A percentile compares a stretch with the other conserved stretches of the same genome.
phyloP scores from a whole-genome alignment of 306 rosid genomes.

The Aeschynomene evenia region DNA sequence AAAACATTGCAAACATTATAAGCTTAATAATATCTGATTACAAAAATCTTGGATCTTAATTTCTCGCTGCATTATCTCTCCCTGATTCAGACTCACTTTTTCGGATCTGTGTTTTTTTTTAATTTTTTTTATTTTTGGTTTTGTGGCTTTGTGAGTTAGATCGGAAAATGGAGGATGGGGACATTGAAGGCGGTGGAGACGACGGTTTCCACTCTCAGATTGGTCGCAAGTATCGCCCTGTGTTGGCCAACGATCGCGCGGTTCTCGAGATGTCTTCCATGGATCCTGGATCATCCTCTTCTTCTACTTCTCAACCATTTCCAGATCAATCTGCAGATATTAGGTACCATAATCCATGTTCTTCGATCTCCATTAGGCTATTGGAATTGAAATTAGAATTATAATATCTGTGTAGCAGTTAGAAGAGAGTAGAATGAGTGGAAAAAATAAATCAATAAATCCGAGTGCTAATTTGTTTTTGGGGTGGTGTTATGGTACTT shows the following conservation, averaged over 20 bases:
- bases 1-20: not conserved
- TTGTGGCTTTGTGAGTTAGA: not conserved
- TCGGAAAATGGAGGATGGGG: slow-evolving; percentile 66
- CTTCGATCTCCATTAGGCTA: not conserved
- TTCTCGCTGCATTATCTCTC: slow-evolving; percentile 2
- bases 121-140: too few species aligned
- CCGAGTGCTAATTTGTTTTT: not conserved
- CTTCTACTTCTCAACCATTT: slow-evolving; percentile 48
- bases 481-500: not conserved
- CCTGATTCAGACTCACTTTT: slow-evolving; percentile 17
- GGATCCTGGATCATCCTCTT: slow-evolving; percentile 81
- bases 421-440: not conserved
- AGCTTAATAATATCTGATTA: not conserved
- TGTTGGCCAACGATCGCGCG: slow-evolving; percentile 88
- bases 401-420: not conserved
- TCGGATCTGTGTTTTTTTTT: slow-evolving; percentile 19
- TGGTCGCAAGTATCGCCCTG: slow-evolving; percentile 87
- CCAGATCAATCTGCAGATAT: slow-evolving; percentile 49
- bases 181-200: slow-evolving; percentile 67
- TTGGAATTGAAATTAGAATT: slow-evolving; percentile 1
- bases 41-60: slow-evolving; percentile 28
- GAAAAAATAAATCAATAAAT: too few species aligned
- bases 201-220: slow-evolving; percentile 57
- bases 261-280: slow-evolving; percentile 96
- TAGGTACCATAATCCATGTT: slow-evolving; percentile 48